These are phyloP conservation scores for Diplodia corticola DNA, from an alignment of 2,329 filamentous ascomycete genomes.

Conservation along the genomic window DNA sequence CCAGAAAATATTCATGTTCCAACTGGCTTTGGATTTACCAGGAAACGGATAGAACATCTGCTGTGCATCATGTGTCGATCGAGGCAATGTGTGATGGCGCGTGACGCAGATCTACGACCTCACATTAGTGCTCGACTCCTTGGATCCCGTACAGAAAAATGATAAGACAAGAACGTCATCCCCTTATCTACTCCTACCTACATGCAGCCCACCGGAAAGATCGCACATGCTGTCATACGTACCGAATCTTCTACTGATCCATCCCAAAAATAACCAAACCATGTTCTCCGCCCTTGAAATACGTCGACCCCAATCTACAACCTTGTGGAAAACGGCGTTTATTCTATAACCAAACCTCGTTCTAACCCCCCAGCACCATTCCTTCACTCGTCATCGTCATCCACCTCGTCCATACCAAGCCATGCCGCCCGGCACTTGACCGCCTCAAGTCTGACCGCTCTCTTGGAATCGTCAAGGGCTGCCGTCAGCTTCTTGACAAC, in stretches of 20 bases:
- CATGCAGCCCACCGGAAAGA: neutral
- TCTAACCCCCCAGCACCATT: neutral
- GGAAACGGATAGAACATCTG: neutral
- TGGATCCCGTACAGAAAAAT: neutral
- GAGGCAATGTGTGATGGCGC: neutral
- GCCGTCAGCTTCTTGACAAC: conserved; percentile 57
- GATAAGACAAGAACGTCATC: neutral
- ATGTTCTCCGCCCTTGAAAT: neutral
- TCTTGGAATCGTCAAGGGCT: conserved; percentile 63
- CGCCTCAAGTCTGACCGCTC: conserved; percentile 62
- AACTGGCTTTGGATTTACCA: neutral
- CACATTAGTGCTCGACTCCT: neutral
- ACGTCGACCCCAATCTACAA: neutral
- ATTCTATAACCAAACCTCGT: neutral
- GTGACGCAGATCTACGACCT: neutral
- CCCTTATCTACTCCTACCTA: neutral
- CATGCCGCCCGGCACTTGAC: conserved; percentile 63
- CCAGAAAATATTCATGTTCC: neutral
- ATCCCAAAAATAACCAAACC: neutral
- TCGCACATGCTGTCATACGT: neutral
- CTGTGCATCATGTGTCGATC: neutral
- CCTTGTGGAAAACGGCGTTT: neutral
- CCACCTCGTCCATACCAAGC: conserved; percentile 60
- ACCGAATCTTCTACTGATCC: neutral
- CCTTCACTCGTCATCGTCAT: conserved; percentile 48